Conservation (phyloP, 306 rosid genomes). For the Arachis hypogaea region DNA sequence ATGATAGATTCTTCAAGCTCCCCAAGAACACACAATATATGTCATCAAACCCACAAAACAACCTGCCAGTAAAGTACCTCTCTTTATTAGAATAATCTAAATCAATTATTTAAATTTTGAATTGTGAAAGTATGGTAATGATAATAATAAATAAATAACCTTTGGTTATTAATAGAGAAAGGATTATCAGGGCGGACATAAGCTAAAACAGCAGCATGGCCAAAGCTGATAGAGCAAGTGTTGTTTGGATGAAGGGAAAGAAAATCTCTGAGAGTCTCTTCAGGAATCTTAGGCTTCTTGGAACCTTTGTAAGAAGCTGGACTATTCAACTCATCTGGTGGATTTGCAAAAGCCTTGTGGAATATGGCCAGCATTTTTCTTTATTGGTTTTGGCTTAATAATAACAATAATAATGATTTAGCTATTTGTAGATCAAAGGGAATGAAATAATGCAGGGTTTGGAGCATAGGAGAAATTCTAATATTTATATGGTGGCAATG, state of each 20-base stretch:
- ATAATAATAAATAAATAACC: constrained; percentile 43
- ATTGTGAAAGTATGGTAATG: too few species aligned
- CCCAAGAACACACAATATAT: constrained; percentile 87
- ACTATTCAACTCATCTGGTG: constrained; percentile 93
- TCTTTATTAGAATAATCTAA: too few species aligned
- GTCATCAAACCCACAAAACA: constrained; percentile 88
- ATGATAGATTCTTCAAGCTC: constrained; percentile 69
- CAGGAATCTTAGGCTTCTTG: constrained; percentile 81
- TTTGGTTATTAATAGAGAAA: constrained; percentile 55
- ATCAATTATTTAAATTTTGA: too few species aligned
- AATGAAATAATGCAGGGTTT: constrained; percentile 11
- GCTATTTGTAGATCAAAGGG: too few species aligned
- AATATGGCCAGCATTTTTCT: constrained; percentile 81
- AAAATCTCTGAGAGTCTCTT: constrained; percentile 77
- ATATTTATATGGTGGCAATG: constrained; percentile 31
- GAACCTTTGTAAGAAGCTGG: constrained; percentile 78
- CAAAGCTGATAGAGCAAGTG: constrained; percentile 76
- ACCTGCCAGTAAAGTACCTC: constrained; percentile 45
- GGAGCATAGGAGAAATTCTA: background rate
- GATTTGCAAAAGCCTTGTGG: constrained; percentile 86
- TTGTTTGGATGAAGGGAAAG: constrained; percentile 69
- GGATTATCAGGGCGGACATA: constrained; percentile 61
- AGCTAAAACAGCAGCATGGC: constrained; percentile 78
- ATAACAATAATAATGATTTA: too few species aligned
- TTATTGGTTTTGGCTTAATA: too few species aligned